phyloP scores from a whole-genome alignment of 345 rosid species.

The Erucastrum elatum region DNA sequence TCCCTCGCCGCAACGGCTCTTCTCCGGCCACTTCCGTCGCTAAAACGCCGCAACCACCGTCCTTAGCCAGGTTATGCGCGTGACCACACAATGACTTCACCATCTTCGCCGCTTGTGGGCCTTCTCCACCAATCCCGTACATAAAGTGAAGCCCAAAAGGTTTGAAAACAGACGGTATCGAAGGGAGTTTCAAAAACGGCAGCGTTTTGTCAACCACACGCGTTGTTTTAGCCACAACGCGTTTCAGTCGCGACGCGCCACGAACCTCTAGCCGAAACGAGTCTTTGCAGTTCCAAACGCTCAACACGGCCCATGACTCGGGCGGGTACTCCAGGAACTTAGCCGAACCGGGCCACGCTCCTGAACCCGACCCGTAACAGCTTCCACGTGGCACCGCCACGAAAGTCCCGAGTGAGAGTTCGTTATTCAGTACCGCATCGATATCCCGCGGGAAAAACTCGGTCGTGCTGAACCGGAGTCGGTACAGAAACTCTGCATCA shows the following conservation, averaged over 20 bases:
- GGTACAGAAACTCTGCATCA: conserved; percentile 77
- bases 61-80: conserved; percentile 84
- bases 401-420: conserved; percentile 77
- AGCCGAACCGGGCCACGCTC: conserved; percentile 67
- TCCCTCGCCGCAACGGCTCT: conserved; percentile 72
- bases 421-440: conserved; percentile 72
- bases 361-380: conserved; percentile 35
- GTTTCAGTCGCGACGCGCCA: conserved; percentile 62
- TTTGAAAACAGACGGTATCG: conserved; percentile 77
- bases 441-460: conserved; percentile 98
- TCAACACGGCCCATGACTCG: conserved; percentile 88
- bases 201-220: conserved; percentile 65
- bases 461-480: conserved; percentile 70
- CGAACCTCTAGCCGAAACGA: conserved; percentile 73
- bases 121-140: conserved; percentile 93
- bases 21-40: conserved; percentile 72
- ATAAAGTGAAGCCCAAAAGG: conserved; percentile 80
- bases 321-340: conserved; percentile 68
- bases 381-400: conserved; percentile 76
- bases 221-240: conserved; percentile 61
- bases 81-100: conserved; percentile 60
- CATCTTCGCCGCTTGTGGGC: conserved; percentile 64
- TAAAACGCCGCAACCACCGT: conserved; percentile 64
- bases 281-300: conserved; percentile 89
- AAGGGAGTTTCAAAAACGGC: conserved; percentile 81